These are phyloP conservation scores for Phytophthora pseudosyringae DNA, from an alignment of 352 stramenopile genomes.

Conservation along the genomic window DNA sequence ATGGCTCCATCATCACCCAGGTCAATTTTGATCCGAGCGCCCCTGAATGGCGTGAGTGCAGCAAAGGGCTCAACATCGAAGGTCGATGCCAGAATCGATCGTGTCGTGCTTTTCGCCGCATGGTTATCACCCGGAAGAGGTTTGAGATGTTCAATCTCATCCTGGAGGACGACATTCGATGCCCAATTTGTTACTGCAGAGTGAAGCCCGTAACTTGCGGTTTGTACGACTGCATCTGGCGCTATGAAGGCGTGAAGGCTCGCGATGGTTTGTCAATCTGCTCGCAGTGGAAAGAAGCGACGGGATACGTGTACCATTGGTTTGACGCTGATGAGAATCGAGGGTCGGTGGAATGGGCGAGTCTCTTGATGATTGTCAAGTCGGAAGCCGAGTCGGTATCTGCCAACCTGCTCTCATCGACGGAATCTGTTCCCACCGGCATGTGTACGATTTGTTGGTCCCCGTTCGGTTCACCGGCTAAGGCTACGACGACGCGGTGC, in stretches of 20 bases:
- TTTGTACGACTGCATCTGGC: constrained; percentile 43
- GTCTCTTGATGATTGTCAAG: constrained; percentile 20
- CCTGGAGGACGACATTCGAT: constrained; percentile 2
- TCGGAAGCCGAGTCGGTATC: neutral
- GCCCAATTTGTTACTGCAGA: constrained; percentile 16
- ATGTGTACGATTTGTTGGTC: constrained; percentile 6
- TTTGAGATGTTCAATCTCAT: constrained; percentile 32
- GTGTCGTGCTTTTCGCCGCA: constrained; percentile 23
- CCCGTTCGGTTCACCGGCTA: neutral
- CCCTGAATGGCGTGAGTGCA: constrained; percentile 12
- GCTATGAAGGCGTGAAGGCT: constrained; percentile 21
- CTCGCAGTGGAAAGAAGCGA: constrained; percentile 24
- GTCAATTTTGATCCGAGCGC: neutral
- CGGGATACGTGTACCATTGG: constrained; percentile 23
- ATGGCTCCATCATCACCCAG: neutral
- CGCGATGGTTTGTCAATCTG: neutral
- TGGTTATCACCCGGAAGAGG: constrained; percentile 20
- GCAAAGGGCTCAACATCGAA: constrained; percentile 38
- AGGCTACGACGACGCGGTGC: neutral
- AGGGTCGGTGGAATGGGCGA: constrained; percentile 21
- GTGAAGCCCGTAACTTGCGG: constrained; percentile 33
- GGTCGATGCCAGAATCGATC: constrained; percentile 17
- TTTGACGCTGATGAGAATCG: constrained; percentile 23
- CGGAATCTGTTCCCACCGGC: neutral
- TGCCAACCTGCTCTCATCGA: neutral